Evolutionary conservation across 768 basidiomycete species (phyloP), one percentile per base, ranked within the genome.

Genomic region (Obba rivulosa): DNA sequence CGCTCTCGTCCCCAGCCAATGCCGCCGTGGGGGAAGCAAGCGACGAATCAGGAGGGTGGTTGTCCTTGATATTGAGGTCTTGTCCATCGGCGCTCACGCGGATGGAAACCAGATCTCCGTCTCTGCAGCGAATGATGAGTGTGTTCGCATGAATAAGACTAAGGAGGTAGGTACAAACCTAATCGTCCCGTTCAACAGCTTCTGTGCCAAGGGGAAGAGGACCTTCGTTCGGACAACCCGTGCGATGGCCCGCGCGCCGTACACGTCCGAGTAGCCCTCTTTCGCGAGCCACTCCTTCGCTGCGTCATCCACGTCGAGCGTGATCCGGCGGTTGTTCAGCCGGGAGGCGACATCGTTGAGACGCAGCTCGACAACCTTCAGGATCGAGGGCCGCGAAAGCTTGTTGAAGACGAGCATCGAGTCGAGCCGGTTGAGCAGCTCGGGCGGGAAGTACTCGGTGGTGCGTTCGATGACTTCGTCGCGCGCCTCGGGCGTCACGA

Each of bases 371-470:
- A 94, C 90, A 20, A 96, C 85, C 41, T 85, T 70, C n/a, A 88
- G 67, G 45, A 94, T 87, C 3, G 86, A 83, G 20, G 68, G 62
- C 21, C 74, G 76, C 2, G 87, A 83, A 16, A 96, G 80, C 61
- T 92, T 93, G 73, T 94, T 94, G 73, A 96, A 95, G 8, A 95
- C 84, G 14, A 87, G 71, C 67, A 88, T 87, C 1, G 87, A 80
- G 60, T 95, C 92, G 31, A 95, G 77, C 8, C 92, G 83, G 62
- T 94, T 94, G 46, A 94, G 76, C 2, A 95, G 75, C 65, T 96
- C 92, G 0, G 92, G 92, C 9, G 91, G 85, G 76, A 94, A 94
- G 67, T 84, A 83, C 53, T 83, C 82, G 0, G 80, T 73, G 0
- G 88, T 88, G 17, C 85, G 77, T 49, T 82, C 77, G 23, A 94